A percentile compares a stretch with the other conserved stretches of the same genome.
phyloP scores from a whole-genome alignment of 495 filamentous ascomycete genomes.

The Corynascus novoguineensis region DNA sequence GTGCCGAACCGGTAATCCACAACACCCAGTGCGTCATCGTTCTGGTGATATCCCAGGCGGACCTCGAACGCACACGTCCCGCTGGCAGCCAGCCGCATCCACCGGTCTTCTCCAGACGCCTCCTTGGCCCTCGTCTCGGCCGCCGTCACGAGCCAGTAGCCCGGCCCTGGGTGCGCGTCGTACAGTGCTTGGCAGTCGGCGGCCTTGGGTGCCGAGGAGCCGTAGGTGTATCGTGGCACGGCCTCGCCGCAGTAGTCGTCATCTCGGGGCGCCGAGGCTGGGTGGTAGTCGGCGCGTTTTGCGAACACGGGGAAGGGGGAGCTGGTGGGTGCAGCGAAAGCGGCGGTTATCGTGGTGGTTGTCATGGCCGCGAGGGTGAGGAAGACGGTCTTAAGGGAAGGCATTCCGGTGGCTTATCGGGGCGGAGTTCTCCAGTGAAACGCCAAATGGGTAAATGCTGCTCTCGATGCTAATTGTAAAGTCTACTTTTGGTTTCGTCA shows the following conservation, averaged over 20 bases:
- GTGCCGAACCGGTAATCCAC: conserved; percentile 6
- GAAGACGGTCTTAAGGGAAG: not conserved
- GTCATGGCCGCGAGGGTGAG: not conserved
- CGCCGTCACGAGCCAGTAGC: conserved; percentile 2
- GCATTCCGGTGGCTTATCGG: conserved; percentile 1
- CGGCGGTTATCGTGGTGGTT: not conserved
- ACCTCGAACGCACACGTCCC: conserved; percentile 7
- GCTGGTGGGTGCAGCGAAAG: not conserved
- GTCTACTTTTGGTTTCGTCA: no score
- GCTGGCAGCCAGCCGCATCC: not conserved
- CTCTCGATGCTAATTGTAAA: no score
- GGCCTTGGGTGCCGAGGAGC: not conserved
- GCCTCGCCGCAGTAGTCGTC: conserved; percentile 12
- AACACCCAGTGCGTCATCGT: not conserved
- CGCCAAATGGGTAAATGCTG: no score
- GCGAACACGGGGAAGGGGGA: not conserved
- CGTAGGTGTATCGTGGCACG: not conserved
- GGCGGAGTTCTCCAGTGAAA: no score
- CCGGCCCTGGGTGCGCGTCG: not conserved
- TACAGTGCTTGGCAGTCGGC: conserved; percentile 1
- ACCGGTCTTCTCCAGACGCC: not conserved
- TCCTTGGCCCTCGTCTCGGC: not conserved
- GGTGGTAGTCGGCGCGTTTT: not conserved
- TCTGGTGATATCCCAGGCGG: not conserved
- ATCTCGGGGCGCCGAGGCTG: not conserved